Percentiles rank a stretch among this genome's conserved stretches.
Evolutionary conservation across 495 filamentous ascomycete species (phyloP).

Genomic region (Pyrenula aspistea): DNA sequence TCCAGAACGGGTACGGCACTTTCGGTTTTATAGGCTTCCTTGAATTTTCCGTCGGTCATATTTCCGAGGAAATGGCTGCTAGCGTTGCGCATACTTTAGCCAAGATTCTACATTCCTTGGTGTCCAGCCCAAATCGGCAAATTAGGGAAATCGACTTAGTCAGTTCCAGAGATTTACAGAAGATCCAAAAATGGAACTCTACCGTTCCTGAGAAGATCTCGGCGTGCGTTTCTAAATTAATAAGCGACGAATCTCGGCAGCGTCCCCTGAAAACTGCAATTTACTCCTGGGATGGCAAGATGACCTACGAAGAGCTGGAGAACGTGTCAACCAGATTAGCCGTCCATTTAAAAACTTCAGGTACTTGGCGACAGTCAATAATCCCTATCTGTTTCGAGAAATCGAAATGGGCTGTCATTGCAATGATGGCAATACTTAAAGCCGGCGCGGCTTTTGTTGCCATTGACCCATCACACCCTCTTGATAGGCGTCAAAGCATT

Average conservation of each 20-base stretch:
- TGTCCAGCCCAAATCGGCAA: constrained; percentile 3
- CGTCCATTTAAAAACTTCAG: constrained; percentile 4
- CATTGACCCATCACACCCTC: constrained; percentile 26
- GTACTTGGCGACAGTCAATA: constrained; percentile 3
- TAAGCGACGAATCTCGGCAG: constrained; percentile 7
- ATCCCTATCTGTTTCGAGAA: constrained; percentile 30
- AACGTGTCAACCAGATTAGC: constrained; percentile 11
- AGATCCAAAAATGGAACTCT: constrained; percentile 22
- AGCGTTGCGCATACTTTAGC: constrained; percentile 27
- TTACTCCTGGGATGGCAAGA: constrained; percentile 22
- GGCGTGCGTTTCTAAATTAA: constrained; percentile 15
- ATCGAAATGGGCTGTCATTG: constrained; percentile 26
- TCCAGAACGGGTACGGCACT: too few relatives aligned
- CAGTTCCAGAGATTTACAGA: constrained; percentile 25
- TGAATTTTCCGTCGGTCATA: too few relatives aligned
- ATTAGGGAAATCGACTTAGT: constrained; percentile 20
- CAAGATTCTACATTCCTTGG: constrained; percentile 20
- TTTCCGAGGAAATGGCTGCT: too few relatives aligned
- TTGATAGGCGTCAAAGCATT: constrained; percentile 19
- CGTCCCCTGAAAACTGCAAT: constrained; percentile 15
- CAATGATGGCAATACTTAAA: constrained; percentile 34
- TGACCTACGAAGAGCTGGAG: constrained; percentile 25
- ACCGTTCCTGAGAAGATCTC: constrained; percentile 6
- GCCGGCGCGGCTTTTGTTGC: constrained; percentile 30
- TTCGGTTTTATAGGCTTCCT: too few relatives aligned